These are phyloP conservation scores for Mortierella sp. DNA, from an alignment of 371 early-diverging fungal genomes.

Conservation along the genomic window DNA sequence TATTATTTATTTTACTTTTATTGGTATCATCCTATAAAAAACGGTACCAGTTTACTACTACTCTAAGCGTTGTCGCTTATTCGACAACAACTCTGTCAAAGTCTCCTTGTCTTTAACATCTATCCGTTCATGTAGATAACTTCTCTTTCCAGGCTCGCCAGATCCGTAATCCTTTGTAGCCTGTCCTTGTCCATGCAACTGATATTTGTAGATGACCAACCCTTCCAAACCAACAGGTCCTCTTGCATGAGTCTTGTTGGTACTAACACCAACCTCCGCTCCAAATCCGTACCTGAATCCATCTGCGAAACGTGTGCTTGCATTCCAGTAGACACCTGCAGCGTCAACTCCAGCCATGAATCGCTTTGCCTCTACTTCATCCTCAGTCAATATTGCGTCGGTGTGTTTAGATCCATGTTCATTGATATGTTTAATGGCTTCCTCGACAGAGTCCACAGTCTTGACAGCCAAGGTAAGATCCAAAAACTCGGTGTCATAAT, in stretches of 20 bases:
- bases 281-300: slow-evolving; percentile 99
- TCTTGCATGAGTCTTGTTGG: slow-evolving; percentile 98
- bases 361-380: slow-evolving; percentile 74
- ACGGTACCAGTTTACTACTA: background rate
- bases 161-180: slow-evolving; percentile 82
- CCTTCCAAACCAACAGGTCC: slow-evolving; percentile 98
- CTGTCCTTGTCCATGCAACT: slow-evolving; percentile 93
- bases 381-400: slow-evolving; percentile 92
- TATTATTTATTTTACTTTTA: no score
- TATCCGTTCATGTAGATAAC: slow-evolving; percentile 78
- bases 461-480: slow-evolving; percentile 88
- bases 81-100: slow-evolving; percentile 18
- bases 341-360: slow-evolving; percentile 95
- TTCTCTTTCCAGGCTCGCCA: slow-evolving; percentile 67
- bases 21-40: background rate
- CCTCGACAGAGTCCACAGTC: slow-evolving; percentile 79
- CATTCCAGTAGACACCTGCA: slow-evolving; percentile 98
- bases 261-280: slow-evolving; percentile 96
- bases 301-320: slow-evolving; percentile 96
- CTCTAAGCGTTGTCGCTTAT: slow-evolving; percentile 25
- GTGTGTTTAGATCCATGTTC: slow-evolving; percentile 95
- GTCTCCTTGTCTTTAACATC: slow-evolving; percentile 51
- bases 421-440: slow-evolving; percentile 93
- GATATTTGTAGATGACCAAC: slow-evolving; percentile 96
- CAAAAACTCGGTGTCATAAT: slow-evolving; percentile 92